Evolutionary conservation across 352 stramenopile genomes (phyloP), one percentile per base, ranked within the genome.

Genomic region (Achlya hypogyna): DNA sequence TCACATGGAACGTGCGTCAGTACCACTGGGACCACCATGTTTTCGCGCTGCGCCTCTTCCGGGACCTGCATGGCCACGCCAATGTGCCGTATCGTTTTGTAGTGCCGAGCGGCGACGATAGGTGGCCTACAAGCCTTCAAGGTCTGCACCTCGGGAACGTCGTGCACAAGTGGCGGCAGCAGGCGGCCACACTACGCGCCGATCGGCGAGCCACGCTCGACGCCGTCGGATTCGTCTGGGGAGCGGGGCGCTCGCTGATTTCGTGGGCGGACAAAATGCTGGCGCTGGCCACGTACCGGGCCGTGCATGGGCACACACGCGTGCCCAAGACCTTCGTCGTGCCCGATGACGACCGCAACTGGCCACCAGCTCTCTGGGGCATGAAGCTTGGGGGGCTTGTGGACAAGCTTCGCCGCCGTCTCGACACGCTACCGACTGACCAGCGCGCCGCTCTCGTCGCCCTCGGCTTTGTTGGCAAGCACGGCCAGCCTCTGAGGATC

Each of bases 171-270:
- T 47, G 38, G 20, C 58, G 58, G 10, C 49, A 56, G 8, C 49
- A 20, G 10, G 10, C 14, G 6, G 8, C 12, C 8, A 10, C 10
- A 56, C 49, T 56, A 1, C 14, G 12, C 12, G 12, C 49, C 12
- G 70, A 78, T 32, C 74, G 93, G 53, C 87, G 78, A 34, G 73
- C 91, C 2, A 74, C 87, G 25, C 74, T 98, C 25, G 81, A 96
- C 51, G 74, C 84, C 18, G 72, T 98, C 25, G 92, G 91, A 10
- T 98, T 98, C 71, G 76, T 91, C 29, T 98, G 91, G 89, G 84
- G 79, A 10, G 49, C 49, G 25, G 20, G 12, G 49, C 25, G 49
- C 8, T 16, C 31, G 31, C 18, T 22, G 10, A 38, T 56, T 16
- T 10, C 14, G 58, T 65, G 58, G 65, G n/a, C 29, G 12, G 20